Evolutionary conservation across 2,329 filamentous ascomycete genomes (phyloP).

Genomic region (Phaeoacremonium minimum): DNA sequence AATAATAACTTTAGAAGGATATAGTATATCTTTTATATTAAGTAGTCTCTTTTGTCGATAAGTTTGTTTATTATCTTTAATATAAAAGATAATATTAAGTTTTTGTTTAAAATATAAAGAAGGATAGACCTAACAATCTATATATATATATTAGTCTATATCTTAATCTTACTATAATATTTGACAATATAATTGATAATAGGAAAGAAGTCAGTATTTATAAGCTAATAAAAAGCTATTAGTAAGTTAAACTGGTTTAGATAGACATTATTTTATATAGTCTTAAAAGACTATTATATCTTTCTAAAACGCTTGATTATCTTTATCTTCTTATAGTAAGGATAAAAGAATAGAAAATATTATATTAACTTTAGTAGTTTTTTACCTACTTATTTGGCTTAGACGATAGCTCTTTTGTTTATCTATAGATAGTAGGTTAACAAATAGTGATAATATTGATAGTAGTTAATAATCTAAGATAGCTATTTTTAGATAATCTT

Average conservation of each 20-base stretch:
- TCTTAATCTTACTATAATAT: not conserved
- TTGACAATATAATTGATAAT: not conserved
- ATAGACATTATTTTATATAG: not conserved
- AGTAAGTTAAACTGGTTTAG: not conserved
- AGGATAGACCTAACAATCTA: too few species aligned
- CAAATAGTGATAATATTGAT: not conserved
- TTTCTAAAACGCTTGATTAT: not conserved
- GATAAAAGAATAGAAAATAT: not conserved
- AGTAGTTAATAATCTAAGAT: not conserved
- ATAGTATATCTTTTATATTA: not conserved
- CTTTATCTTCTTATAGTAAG: not conserved
- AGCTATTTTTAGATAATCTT: not conserved
- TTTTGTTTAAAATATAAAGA: conserved; percentile 3
- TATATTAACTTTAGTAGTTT: not conserved
- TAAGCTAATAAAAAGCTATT: not conserved
- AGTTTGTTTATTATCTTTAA: conserved; percentile 2
- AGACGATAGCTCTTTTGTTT: not conserved
- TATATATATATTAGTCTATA: conserved; percentile 1
- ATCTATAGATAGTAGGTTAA: not conserved
- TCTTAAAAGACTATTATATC: not conserved
- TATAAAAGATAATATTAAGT: conserved; percentile 3
- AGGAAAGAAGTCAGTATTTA: not conserved
- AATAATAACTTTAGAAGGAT: not conserved
- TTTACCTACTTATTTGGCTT: not conserved
- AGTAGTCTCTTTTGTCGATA: not conserved